Conservation (phyloP, 2,329 filamentous ascomycete genomes). For the Ophiostoma montium region DNA sequence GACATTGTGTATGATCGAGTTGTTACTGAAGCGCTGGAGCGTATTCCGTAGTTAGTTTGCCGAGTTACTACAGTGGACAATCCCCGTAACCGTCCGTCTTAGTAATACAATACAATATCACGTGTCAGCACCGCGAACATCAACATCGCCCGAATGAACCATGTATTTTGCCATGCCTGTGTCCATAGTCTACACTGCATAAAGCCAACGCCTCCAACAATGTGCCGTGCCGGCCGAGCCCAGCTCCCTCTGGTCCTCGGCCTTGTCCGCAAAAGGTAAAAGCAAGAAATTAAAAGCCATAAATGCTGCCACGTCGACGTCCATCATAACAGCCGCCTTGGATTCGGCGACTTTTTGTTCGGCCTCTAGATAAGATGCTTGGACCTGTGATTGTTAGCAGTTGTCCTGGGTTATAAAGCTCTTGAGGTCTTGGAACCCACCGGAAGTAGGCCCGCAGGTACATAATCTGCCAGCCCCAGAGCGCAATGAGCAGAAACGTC, state of each 20-base stretch:
- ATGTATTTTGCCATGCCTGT: slow-evolving; percentile 4
- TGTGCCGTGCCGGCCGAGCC: not conserved
- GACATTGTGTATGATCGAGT: not conserved
- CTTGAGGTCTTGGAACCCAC: slow-evolving; percentile 22
- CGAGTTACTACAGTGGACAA: too few species aligned
- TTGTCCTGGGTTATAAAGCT: too few species aligned
- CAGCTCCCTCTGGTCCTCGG: not conserved
- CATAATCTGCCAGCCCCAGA: slow-evolving; percentile 95
- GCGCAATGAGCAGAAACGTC: slow-evolving; percentile 74
- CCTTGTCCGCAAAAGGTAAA: not conserved
- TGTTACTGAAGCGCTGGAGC: not conserved
- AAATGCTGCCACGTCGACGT: not conserved
- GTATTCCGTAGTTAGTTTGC: too few species aligned
- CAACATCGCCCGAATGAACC: not conserved
- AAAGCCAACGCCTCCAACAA: slow-evolving; percentile 5
- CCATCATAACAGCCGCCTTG: not conserved
- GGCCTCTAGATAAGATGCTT: slow-evolving; percentile 50
- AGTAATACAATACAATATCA: not conserved
- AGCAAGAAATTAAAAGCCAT: not conserved
- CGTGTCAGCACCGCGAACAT: not conserved
- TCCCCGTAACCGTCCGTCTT: too few species aligned
- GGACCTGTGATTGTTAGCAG: slow-evolving; percentile 29
- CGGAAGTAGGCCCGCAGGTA: slow-evolving; percentile 97
- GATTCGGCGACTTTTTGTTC: not conserved
- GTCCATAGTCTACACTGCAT: slow-evolving; percentile 7